Evolutionary conservation across 208 protist species (phyloP).

Genomic region (Trypanosoma brucei): DNA sequence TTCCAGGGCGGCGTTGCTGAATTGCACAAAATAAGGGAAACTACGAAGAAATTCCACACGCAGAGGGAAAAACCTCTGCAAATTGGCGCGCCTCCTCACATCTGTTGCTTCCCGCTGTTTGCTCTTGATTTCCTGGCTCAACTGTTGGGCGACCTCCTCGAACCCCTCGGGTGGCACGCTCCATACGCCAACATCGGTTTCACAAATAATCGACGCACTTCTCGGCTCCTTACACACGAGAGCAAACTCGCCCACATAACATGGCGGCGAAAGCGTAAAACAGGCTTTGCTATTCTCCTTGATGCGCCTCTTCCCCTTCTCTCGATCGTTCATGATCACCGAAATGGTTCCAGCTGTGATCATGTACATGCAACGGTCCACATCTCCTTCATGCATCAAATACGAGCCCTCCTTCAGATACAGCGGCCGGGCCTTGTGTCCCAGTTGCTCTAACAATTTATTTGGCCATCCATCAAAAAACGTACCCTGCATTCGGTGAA

Average conservation of each 20-base stretch:
- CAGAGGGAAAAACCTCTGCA: slow-evolving; percentile 80
- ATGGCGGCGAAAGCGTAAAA: slow-evolving; percentile 67
- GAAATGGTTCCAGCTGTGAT: slow-evolving; percentile 66
- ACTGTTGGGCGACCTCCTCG: slow-evolving; percentile 63
- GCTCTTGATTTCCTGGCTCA: slow-evolving; percentile 70
- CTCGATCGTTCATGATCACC: slow-evolving; percentile 70
- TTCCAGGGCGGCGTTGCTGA: slow-evolving; percentile 48
- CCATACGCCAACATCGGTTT: slow-evolving; percentile 81
- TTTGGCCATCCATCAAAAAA: slow-evolving; percentile 84
- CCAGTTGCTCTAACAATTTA: slow-evolving; percentile 60
- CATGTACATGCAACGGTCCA: slow-evolving; percentile 87
- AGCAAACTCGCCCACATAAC: slow-evolving; percentile 87
- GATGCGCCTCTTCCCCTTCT: slow-evolving; percentile 61
- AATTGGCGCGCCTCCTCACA: slow-evolving; percentile 71
- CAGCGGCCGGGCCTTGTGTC: slow-evolving; percentile 47
- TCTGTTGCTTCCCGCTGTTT: slow-evolving; percentile 85
- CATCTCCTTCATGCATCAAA: slow-evolving; percentile 86
- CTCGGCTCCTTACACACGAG: slow-evolving; percentile 85
- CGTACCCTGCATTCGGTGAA: slow-evolving; percentile 75
- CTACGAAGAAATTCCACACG: slow-evolving; percentile 67
- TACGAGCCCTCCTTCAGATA: slow-evolving; percentile 63
- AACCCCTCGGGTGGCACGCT: slow-evolving; percentile 75
- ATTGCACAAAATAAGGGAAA: slow-evolving; percentile 75
- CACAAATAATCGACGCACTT: slow-evolving; percentile 80
- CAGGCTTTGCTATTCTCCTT: slow-evolving; percentile 72